Evolutionary conservation across 2,329 filamentous ascomycete species (phyloP).

Genomic region (Rhexocercosporidium sp.): DNA sequence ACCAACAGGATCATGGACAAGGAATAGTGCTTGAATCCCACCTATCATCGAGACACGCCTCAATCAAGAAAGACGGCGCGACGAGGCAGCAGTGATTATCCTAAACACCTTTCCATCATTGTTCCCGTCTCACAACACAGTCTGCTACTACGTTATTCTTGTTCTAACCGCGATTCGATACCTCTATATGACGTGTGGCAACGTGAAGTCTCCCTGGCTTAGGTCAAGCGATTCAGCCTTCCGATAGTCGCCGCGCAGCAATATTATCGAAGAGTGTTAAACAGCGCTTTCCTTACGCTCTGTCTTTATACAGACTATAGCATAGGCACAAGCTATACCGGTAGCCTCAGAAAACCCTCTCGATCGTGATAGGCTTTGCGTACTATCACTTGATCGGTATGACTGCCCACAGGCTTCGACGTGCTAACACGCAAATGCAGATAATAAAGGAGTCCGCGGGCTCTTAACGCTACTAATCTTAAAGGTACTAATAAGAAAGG

Average conservation of each 20-base stretch:
- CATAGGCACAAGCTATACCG: background rate
- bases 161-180: background rate
- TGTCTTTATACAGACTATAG: background rate
- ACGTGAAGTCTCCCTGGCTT: background rate
- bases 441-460: slow-evolving; percentile 20
- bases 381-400: slow-evolving; percentile 15
- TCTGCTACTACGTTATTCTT: background rate
- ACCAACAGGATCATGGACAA: too few relatives aligned
- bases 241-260: background rate
- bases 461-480: slow-evolving; percentile 25
- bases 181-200: background rate
- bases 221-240: background rate
- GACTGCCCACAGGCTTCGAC: background rate
- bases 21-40: background rate
- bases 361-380: slow-evolving; percentile 13
- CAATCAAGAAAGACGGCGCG: background rate
- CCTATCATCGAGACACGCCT: background rate
- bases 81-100: background rate
- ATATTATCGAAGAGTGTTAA: background rate
- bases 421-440: slow-evolving; percentile 7
- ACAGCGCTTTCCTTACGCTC: background rate
- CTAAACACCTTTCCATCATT: background rate
- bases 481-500: slow-evolving; percentile 19
- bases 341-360: slow-evolving; percentile 13
- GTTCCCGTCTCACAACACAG: background rate